phyloP scores from a whole-genome alignment of 2,329 filamentous ascomycete genomes.

The Chaetomium sp. region DNA sequence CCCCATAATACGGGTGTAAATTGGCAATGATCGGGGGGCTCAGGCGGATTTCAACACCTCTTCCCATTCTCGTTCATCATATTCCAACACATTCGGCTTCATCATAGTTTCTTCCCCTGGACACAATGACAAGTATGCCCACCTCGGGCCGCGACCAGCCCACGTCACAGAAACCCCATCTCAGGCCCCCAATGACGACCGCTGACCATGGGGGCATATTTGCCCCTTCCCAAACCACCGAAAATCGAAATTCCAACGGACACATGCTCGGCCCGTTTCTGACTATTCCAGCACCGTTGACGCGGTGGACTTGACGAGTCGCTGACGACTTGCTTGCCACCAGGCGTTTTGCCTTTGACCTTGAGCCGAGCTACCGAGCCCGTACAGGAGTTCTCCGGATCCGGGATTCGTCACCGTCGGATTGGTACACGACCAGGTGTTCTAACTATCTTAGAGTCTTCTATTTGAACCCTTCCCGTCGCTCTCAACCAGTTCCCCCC shows the following conservation, averaged over 20 bases:
- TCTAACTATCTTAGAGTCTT: too few species aligned
- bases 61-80: too few species aligned
- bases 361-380: too few species aligned
- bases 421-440: too few species aligned
- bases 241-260: background rate
- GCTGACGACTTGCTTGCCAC: constrained; percentile 2
- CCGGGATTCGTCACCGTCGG: background rate
- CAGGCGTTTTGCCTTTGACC: background rate
- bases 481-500: too few species aligned
- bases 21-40: too few species aligned
- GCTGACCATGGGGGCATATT: background rate
- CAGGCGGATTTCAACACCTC: too few species aligned
- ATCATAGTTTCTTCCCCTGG: background rate
- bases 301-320: background rate
- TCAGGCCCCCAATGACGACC: background rate
- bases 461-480: too few species aligned
- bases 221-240: background rate
- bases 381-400: background rate
- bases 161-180: background rate
- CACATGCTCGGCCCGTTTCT: background rate
- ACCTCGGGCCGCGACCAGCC: background rate
- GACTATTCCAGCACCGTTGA: background rate
- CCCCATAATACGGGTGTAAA: too few species aligned
- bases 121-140: background rate
- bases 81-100: too few species aligned